Percentiles rank a stretch among this genome's conserved stretches.
phyloP scores from a whole-genome alignment of 441 rosid species.

The Jatropha multifida region DNA sequence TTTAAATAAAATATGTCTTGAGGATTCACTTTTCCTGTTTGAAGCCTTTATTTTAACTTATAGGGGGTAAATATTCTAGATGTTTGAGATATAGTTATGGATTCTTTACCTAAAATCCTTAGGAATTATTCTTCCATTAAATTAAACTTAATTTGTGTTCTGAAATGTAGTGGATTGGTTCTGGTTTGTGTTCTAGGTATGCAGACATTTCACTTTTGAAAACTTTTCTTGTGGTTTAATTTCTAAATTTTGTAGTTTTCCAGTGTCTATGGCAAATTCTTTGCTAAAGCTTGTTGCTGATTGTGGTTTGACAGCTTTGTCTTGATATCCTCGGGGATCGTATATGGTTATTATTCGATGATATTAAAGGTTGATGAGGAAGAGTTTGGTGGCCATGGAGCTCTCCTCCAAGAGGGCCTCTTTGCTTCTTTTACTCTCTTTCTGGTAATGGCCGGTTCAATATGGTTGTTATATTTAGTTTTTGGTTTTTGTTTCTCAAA shows the following conservation, averaged over 20 bases:
- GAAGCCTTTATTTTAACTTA: background rate
- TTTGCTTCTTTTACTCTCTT: conserved; percentile 77
- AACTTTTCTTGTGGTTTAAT: background rate
- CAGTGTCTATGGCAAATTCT: background rate
- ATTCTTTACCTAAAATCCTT: background rate
- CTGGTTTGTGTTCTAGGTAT: background rate
- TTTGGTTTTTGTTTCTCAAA: too few relatives aligned
- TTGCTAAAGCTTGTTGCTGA: conserved; percentile 7
- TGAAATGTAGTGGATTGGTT: background rate
- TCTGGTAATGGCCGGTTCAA: conserved; percentile 41
- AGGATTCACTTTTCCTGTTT: background rate
- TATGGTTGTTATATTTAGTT: too few relatives aligned
- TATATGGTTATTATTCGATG: conserved; percentile 82
- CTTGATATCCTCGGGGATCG: conserved; percentile 61
- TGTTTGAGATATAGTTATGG: background rate
- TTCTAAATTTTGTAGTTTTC: background rate
- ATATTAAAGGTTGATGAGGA: conserved; percentile 83
- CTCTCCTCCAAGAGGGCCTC: conserved; percentile 93
- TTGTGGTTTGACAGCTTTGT: conserved; percentile 57
- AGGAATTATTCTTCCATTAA: background rate
- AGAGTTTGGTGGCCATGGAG: conserved; percentile 88
- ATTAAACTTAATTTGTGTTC: background rate
- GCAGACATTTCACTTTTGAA: background rate
- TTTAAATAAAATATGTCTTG: background rate
- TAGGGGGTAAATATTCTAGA: background rate